These are phyloP conservation scores for Sinapis alba DNA, from an alignment of 441 rosid species.

Conservation along the genomic window DNA sequence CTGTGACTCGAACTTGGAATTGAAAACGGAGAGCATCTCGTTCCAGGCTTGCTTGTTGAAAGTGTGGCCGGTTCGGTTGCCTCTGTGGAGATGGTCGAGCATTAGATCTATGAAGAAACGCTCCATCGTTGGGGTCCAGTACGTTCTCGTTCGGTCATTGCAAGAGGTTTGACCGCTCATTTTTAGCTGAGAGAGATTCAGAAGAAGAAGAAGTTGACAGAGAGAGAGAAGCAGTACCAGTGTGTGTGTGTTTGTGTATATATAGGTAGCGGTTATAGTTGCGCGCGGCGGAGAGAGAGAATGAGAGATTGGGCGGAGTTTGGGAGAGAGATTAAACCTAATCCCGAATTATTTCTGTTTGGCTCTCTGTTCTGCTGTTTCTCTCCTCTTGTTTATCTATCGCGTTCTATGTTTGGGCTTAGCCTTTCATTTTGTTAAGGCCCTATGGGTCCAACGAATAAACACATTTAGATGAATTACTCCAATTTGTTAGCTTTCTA, in stretches of 20 bases:
- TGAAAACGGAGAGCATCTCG: conserved; percentile 74
- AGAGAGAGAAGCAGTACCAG: background rate
- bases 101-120: conserved; percentile 87
- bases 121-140: conserved; percentile 90
- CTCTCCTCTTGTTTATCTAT: background rate
- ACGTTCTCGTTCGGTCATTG: conserved; percentile 76
- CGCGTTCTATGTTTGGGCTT: background rate
- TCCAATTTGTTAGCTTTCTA: background rate
- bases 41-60: conserved; percentile 90
- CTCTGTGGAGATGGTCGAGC: conserved; percentile 86
- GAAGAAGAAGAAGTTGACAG: background rate
- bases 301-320: conserved; percentile 39
- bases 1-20: conserved; percentile 73
- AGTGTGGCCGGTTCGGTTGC: conserved; percentile 76
- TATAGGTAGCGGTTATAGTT: conserved; percentile 28
- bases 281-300: conserved; percentile 33
- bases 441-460: background rate
- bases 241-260: background rate
- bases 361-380: conserved; percentile 21
- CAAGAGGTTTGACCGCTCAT: conserved; percentile 51
- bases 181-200: background rate
- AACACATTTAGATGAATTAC: background rate
- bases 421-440: background rate
- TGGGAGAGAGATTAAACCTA: conserved; percentile 44
- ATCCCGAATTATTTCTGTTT: conserved; percentile 42